These are phyloP conservation scores for Hericium rajendrae DNA, from an alignment of 768 basidiomycete species.

Conservation along the genomic window DNA sequence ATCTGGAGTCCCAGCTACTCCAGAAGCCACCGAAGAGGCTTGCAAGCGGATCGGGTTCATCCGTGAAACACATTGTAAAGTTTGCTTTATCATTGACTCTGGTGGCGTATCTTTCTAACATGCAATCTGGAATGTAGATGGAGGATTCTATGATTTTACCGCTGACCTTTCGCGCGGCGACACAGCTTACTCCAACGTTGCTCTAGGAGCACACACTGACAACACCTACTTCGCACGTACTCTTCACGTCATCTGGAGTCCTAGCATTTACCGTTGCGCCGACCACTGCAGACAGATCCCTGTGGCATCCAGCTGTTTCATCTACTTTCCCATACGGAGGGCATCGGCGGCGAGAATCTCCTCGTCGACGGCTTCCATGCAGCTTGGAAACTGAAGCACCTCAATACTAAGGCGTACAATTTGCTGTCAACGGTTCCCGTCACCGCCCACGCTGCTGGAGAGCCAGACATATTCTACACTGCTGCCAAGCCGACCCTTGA, in stretches of 20 bases:
- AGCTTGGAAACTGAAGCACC: constrained; percentile 66
- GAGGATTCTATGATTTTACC: constrained; percentile 96
- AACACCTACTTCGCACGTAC: constrained; percentile 59
- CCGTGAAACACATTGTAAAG: constrained; percentile 68
- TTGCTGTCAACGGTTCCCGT: constrained; percentile 60
- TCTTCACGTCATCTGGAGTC: not conserved
- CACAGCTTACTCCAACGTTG: constrained; percentile 86
- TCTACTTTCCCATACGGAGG: constrained; percentile 73
- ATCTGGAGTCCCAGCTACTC: constrained; percentile 65
- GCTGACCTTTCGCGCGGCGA: constrained; percentile 86
- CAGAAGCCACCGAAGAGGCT: constrained; percentile 78
- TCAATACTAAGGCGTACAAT: constrained; percentile 61
- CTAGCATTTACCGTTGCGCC: not conserved
- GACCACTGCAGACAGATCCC: constrained; percentile 63
- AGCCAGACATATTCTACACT: constrained; percentile 42
- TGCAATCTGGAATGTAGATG: constrained; percentile 41
- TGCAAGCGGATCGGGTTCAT: constrained; percentile 75
- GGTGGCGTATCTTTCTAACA: not conserved
- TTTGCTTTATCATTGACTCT: not conserved
- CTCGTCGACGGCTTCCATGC: constrained; percentile 94
- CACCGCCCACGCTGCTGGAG: constrained; percentile 86
- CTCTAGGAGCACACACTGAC: constrained; percentile 79
- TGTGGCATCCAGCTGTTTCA: constrained; percentile 96
- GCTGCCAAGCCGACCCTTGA: constrained; percentile 62
- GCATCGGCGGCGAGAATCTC: constrained; percentile 79